Evolutionary conservation across 2,329 filamentous ascomycete genomes (phyloP).

Genomic region (Zymoseptoria brevis): DNA sequence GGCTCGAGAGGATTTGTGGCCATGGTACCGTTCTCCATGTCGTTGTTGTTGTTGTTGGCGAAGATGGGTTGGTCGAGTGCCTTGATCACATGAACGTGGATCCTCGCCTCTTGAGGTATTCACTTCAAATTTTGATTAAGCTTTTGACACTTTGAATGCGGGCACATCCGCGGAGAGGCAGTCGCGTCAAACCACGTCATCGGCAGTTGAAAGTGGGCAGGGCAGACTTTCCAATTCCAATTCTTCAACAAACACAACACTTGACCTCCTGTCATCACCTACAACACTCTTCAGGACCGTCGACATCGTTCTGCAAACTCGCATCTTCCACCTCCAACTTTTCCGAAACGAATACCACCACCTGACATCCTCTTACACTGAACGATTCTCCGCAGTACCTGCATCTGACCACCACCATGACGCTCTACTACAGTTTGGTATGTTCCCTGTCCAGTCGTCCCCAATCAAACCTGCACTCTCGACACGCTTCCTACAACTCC

Average conservation of each 20-base stretch:
- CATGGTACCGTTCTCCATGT: not conserved
- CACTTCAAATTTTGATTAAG: no score
- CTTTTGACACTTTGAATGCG: no score
- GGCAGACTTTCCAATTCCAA: no score
- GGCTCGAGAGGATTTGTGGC: constrained; percentile 20
- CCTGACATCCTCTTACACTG: not conserved
- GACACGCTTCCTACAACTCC: not conserved
- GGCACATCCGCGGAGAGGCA: no score
- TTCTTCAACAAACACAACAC: not conserved
- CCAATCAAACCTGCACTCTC: constrained; percentile 1
- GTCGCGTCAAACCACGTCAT: no score
- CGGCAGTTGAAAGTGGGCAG: no score
- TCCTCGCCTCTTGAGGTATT: no score
- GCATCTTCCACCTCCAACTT: not conserved
- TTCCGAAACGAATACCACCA: not conserved
- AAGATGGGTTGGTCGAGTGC: no score
- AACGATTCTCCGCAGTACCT: constrained; percentile 1
- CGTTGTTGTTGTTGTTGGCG: no score
- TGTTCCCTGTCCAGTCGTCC: constrained; percentile 26
- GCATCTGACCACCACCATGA: constrained; percentile 44
- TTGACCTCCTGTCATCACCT: not conserved
- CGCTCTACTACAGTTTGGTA: constrained; percentile 62
- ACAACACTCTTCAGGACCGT: not conserved
- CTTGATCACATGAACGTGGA: no score
- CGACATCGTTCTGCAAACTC: not conserved